Percentiles rank a stretch among this genome's conserved stretches.
These are phyloP conservation scores for Cryptococcus sp. DNA, from an alignment of 1,284 basidiomycete genomes.

Conservation along the genomic window DNA sequence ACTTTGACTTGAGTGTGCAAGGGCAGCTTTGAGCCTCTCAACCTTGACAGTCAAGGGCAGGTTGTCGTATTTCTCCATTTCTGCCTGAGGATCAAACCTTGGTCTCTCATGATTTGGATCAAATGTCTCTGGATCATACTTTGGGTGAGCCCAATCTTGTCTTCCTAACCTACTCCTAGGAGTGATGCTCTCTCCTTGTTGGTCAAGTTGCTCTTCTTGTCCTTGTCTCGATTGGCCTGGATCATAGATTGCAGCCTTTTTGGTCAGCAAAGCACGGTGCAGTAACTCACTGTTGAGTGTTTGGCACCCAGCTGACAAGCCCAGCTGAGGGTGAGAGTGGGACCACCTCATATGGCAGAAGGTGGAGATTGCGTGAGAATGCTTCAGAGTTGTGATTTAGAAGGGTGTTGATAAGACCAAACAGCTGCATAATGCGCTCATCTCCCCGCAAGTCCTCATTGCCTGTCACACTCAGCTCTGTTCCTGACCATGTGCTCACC, in stretches of 20 bases:
- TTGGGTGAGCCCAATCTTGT: neutral
- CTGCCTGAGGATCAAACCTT: conserved; percentile 29
- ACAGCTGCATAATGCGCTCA: conserved; percentile 51
- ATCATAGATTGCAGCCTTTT: conserved; percentile 41
- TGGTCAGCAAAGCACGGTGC: neutral
- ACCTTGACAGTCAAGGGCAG: conserved; percentile 45
- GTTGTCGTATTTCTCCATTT: conserved; percentile 43
- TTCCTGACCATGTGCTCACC: conserved; percentile 17
- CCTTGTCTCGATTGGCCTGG: conserved; percentile 34
- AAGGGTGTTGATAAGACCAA: conserved; percentile 46
- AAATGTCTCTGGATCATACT: conserved; percentile 36
- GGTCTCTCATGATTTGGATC: conserved; percentile 26
- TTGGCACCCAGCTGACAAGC: conserved; percentile 43
- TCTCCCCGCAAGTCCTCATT: conserved; percentile 45
- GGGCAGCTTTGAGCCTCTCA: conserved; percentile 34
- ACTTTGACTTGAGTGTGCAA: conserved; percentile 45
- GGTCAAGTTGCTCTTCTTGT: conserved; percentile 30
- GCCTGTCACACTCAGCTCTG: conserved; percentile 13
- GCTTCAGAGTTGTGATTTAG: conserved; percentile 45
- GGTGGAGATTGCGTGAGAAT: conserved; percentile 43
- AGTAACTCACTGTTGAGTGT: conserved; percentile 42
- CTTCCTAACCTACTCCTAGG: conserved; percentile 37
- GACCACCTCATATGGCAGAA: conserved; percentile 44
- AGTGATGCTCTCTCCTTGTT: conserved; percentile 43
- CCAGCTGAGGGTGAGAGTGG: conserved; percentile 44